These are phyloP conservation scores for Neonectria hederae DNA, from an alignment of 2,329 filamentous ascomycete genomes.

Conservation along the genomic window DNA sequence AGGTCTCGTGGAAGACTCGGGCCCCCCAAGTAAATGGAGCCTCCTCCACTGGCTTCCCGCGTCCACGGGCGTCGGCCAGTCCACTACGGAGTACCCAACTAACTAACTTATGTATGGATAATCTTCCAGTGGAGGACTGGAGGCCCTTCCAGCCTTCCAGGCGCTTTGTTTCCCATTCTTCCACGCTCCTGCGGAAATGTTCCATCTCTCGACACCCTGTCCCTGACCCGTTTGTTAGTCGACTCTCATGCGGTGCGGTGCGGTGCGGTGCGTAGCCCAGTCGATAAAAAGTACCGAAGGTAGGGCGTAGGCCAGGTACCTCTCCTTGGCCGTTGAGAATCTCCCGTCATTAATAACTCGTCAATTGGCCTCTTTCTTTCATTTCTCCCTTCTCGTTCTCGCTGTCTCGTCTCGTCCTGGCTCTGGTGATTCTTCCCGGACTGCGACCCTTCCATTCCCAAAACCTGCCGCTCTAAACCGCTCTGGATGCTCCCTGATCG, in stretches of 20 bases:
- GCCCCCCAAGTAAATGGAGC: no score
- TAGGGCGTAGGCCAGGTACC: background rate
- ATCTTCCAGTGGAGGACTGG: no score
- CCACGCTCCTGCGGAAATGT: background rate
- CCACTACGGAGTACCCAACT: no score
- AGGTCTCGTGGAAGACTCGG: no score
- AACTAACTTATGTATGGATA: no score
- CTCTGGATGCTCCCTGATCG: background rate
- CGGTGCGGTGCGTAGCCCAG: slow-evolving; percentile 6
- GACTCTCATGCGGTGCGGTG: no score
- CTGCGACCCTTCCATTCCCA: slow-evolving; percentile 2
- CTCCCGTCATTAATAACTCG: slow-evolving; percentile 20
- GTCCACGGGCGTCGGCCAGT: no score
- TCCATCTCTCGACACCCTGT: slow-evolving; percentile 15
- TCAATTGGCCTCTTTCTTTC: slow-evolving; percentile 4
- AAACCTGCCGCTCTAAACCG: background rate
- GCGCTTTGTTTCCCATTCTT: background rate
- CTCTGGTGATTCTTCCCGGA: background rate
- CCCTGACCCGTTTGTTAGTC: slow-evolving; percentile 17
- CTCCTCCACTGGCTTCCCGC: no score
- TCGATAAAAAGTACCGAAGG: slow-evolving; percentile 8
- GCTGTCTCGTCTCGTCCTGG: background rate
- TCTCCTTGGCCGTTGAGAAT: slow-evolving; percentile 1
- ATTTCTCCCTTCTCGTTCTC: background rate
- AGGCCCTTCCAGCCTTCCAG: background rate